Percentiles rank a stretch among this genome's conserved stretches.
Evolutionary conservation across 2,329 filamentous ascomycete genomes (phyloP).

Genomic region (Ophiostoma ulmi): DNA sequence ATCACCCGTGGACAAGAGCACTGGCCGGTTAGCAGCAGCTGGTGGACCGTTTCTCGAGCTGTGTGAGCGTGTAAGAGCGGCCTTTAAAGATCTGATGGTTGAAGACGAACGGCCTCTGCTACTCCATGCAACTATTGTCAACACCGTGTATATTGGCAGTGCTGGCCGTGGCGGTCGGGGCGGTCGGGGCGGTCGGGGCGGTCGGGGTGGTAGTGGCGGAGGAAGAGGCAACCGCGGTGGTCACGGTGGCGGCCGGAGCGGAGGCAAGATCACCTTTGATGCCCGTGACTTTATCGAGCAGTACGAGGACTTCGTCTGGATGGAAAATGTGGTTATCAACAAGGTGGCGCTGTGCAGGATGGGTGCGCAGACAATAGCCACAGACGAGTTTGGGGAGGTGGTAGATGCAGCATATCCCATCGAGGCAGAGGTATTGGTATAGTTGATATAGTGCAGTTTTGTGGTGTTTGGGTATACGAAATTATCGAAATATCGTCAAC

Average conservation of each 20-base stretch:
- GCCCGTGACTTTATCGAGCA: conserved; percentile 51
- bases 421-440: conserved; percentile 42
- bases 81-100: conserved; percentile 54
- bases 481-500: no score
- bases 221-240: conserved; percentile 27
- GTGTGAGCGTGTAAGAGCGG: conserved; percentile 49
- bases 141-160: conserved; percentile 68
- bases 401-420: conserved; percentile 52
- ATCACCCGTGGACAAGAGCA: conserved; percentile 48
- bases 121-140: conserved; percentile 79
- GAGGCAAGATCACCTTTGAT: conserved; percentile 45
- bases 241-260: conserved; percentile 26
- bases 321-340: conserved; percentile 61
- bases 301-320: conserved; percentile 66
- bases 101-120: conserved; percentile 60
- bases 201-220: conserved; percentile 26
- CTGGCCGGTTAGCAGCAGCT: conserved; percentile 45
- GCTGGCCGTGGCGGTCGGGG: conserved; percentile 22
- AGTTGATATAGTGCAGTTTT: background rate
- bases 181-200: conserved; percentile 25
- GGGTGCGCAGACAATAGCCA: conserved; percentile 62
- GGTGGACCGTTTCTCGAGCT: conserved; percentile 49
- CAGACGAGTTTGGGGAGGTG: conserved; percentile 44
- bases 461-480: no score
- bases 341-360: conserved; percentile 76